These are phyloP conservation scores for Fusarium verrucosum DNA, from an alignment of 2,329 filamentous ascomycete species.

Conservation along the genomic window DNA sequence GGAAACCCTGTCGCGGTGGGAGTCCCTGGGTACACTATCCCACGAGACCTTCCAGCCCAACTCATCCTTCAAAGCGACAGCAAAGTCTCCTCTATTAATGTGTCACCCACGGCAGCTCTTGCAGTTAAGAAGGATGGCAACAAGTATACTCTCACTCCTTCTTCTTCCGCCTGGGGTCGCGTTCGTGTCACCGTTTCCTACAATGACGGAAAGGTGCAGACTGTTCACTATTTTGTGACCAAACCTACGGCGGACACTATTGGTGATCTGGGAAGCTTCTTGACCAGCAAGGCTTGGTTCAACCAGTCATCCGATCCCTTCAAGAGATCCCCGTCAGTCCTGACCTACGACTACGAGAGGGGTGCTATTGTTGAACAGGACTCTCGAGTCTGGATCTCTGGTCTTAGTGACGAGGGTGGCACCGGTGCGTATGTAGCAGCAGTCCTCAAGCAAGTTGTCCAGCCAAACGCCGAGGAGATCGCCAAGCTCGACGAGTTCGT, in stretches of 20 bases:
- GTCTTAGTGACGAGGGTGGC: constrained; percentile 68
- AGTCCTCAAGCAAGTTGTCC: constrained; percentile 62
- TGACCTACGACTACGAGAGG: constrained; percentile 65
- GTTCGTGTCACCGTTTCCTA: constrained; percentile 59
- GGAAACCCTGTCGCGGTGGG: constrained; percentile 61
- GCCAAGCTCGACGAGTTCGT: constrained; percentile 64
- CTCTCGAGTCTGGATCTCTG: constrained; percentile 65
- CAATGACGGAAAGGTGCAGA: constrained; percentile 58
- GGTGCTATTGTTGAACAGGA: constrained; percentile 56
- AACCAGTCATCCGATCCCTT: constrained; percentile 63
- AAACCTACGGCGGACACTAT: constrained; percentile 57
- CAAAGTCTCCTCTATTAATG: constrained; percentile 52
- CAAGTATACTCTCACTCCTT: constrained; percentile 56
- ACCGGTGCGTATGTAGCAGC: constrained; percentile 65
- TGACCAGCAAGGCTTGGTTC: constrained; percentile 64
- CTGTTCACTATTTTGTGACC: constrained; percentile 65
- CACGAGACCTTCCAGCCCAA: constrained; percentile 55
- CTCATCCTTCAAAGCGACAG: constrained; percentile 57
- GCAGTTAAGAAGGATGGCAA: constrained; percentile 42
- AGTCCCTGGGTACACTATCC: constrained; percentile 64
- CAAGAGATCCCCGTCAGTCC: constrained; percentile 61
- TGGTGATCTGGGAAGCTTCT: constrained; percentile 60
- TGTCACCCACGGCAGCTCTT: constrained; percentile 52
- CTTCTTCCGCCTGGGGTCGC: constrained; percentile 58
- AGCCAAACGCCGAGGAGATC: constrained; percentile 60